Base-by-base conservation (phyloP, 2,329 filamentous ascomycete species). In the Amesomyces nigricolor region DNA sequence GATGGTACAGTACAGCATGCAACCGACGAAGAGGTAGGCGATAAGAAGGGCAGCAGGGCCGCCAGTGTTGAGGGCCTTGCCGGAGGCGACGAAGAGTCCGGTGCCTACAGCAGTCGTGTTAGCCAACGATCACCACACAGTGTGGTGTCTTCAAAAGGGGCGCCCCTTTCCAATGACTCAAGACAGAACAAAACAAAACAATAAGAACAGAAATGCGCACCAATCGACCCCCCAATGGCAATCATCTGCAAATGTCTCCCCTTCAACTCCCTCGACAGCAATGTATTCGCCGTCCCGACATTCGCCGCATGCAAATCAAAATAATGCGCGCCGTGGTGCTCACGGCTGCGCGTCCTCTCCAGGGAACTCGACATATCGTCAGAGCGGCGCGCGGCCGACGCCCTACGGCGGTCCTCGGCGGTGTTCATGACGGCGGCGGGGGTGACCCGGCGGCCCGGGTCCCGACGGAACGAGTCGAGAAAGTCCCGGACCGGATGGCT, bases 181-280 rank as follows among this genome's bases (percentile, higher is more conserved):
- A 26, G 13, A 48, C 16, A 16, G 17, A n/a, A 47, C 9, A 35
- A 6, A 35, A 35, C 32, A 35, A 13, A 13, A 35, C 32, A 9
- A 35, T 13, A 26, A 16, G 17, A 35, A 14, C 14, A 35, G 48
- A n/a, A 8, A 16, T 17, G 38, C 70, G 40, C 74, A 82, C 88
- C 88, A 65, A 96, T 96, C 10, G 88, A 92, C 43, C 91, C 91
- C 64, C 91, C 91, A 63, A 96, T 95, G 13, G 92, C 92, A 76
- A 96, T 96, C 92, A 96, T 96, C 75, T 96, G 91, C 68, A 96
- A 69, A 75, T 97, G 92, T 47, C 91, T 80, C 17, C 85, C 84
- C 72, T 95, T 94, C 63, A 95, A 73, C 69, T 84, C 86, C 65
- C 91, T 79, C 49, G 87, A 83, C 49, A 97, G 77, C 7, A 87